phyloP scores from a whole-genome alignment of 164 flowering plant species.

The Magnolia changhungtana region DNA sequence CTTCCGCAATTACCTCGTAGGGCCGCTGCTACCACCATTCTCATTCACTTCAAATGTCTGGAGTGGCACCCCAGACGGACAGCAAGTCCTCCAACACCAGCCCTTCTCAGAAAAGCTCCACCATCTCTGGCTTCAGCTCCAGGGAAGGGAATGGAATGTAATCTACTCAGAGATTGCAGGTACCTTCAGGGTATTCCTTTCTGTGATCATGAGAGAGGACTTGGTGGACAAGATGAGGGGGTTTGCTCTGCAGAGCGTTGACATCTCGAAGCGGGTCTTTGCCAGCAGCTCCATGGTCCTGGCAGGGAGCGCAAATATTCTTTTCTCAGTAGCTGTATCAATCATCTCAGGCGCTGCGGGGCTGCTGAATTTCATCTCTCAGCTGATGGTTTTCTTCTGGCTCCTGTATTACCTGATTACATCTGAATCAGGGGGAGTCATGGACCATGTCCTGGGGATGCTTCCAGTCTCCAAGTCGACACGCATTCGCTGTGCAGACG shows the following conservation, averaged over 20 bases:
- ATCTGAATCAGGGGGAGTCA: slow-evolving; percentile 92
- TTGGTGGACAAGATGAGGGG: slow-evolving; percentile 77
- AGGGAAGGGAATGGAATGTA: slow-evolving; percentile 62
- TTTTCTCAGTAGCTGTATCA: slow-evolving; percentile 52
- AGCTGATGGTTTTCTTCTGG: slow-evolving; percentile 85
- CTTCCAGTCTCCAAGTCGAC: slow-evolving; percentile 63
- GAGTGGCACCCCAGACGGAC: background rate
- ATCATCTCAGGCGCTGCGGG: slow-evolving; percentile 88
- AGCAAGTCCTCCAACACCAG: slow-evolving; percentile 23
- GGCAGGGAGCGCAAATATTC: slow-evolving; percentile 62
- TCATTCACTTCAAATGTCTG: slow-evolving; percentile 36
- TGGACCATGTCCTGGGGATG: slow-evolving; percentile 78
- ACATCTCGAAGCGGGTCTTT: slow-evolving; percentile 61
- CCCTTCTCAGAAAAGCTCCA: slow-evolving; percentile 57
- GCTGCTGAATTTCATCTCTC: slow-evolving; percentile 77
- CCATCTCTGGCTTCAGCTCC: slow-evolving; percentile 44
- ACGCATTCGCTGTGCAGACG: slow-evolving; percentile 72
- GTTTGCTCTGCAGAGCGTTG: slow-evolving; percentile 63
- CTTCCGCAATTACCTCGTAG: slow-evolving; percentile 63
- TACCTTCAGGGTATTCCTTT: slow-evolving; percentile 43
- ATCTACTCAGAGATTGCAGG: slow-evolving; percentile 65
- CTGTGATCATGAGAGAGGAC: slow-evolving; percentile 61
- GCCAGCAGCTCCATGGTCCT: slow-evolving; percentile 61
- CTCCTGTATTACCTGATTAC: slow-evolving; percentile 83
- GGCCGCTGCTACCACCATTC: slow-evolving; percentile 27